A percentile compares a stretch with the other conserved stretches of the same genome.
Conservation (phyloP, 176 grass and related monocot genomes). For the Puccinellia tenuiflora region DNA sequence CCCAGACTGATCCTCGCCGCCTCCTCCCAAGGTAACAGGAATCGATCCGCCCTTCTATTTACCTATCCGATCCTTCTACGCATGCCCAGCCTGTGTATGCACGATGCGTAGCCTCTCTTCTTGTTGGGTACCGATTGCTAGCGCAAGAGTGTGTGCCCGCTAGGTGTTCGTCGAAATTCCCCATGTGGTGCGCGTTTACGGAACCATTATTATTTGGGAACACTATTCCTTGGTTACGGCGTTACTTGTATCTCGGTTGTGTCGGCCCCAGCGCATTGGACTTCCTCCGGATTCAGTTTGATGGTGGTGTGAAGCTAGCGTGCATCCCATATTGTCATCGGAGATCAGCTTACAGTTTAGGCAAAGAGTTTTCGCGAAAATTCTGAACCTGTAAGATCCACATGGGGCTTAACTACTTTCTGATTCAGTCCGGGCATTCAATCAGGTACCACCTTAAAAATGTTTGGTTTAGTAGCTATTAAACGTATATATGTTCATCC, state of each 20-base stretch:
- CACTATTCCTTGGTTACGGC: background rate
- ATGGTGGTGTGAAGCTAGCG: no score
- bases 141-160: background rate
- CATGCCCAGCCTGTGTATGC: background rate
- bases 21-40: background rate
- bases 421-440: background rate
- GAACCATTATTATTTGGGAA: background rate
- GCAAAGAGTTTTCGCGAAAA: background rate
- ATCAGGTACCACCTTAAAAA: background rate
- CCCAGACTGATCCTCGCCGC: background rate
- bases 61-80: background rate
- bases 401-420: background rate
- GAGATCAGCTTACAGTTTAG: background rate
- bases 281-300: no score
- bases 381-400: background rate
- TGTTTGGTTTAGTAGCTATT: background rate
- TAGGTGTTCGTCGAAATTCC: conserved; percentile 21
- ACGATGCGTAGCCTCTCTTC: no score
- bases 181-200: background rate
- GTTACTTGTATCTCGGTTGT: background rate
- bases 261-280: no score
- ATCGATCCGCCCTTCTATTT: background rate
- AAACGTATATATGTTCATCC: background rate
- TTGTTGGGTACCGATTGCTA: no score
- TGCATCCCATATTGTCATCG: background rate